Percentiles rank a stretch among this genome's conserved stretches.
These are phyloP conservation scores for Macrophomina pseudophaseolina DNA, from an alignment of 2,329 filamentous ascomycete genomes.

Conservation along the genomic window DNA sequence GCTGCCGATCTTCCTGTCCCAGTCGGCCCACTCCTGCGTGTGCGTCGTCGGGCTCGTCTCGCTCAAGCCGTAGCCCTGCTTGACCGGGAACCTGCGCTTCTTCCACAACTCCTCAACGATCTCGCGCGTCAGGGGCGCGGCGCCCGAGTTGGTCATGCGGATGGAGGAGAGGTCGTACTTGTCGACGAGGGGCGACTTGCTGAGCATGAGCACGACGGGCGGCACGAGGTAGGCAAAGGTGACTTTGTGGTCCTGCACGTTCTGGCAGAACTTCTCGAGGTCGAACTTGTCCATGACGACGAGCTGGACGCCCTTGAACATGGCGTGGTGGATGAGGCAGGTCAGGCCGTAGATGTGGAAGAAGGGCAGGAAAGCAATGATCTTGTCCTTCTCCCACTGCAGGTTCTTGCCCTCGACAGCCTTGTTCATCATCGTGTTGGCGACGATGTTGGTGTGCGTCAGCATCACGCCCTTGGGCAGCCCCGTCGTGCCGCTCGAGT, in stretches of 20 bases:
- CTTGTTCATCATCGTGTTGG: conserved; percentile 63
- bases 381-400: conserved; percentile 68
- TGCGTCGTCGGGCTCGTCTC: conserved; percentile 85
- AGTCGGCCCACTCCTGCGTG: conserved; percentile 74
- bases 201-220: conserved; percentile 78
- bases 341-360: conserved; percentile 90
- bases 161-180: conserved; percentile 82
- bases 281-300: conserved; percentile 82
- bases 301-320: conserved; percentile 69
- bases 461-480: conserved; percentile 91
- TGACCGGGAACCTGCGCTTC: conserved; percentile 77
- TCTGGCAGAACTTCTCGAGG: conserved; percentile 75
- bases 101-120: conserved; percentile 77
- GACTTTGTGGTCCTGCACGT: conserved; percentile 75
- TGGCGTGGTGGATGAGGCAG: conserved; percentile 70
- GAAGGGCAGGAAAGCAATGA: conserved; percentile 83
- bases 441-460: conserved; percentile 79
- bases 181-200: conserved; percentile 76
- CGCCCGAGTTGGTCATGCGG: conserved; percentile 85
- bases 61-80: conserved; percentile 90
- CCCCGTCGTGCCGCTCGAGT: conserved; percentile 88
- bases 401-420: conserved; percentile 53
- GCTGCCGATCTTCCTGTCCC: conserved; percentile 76
- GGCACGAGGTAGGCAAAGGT: conserved; percentile 85
- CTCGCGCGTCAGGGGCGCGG: conserved; percentile 81